Evolutionary conservation across 805 yeast genomes (phyloP).

Genomic region (Wickerhamomyces chaumierensis): DNA sequence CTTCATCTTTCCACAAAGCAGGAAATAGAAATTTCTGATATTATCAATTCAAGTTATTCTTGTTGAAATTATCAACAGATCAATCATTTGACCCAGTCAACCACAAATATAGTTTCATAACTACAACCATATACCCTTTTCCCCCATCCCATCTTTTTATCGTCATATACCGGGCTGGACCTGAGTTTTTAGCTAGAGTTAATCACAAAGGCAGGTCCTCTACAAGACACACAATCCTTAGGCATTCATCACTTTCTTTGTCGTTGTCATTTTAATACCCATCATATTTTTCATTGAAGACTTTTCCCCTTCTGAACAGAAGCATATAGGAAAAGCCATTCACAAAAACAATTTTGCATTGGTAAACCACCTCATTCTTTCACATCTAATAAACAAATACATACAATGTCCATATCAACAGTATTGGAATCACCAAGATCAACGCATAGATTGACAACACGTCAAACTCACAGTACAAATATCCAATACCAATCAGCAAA

Average conservation of each 20-base stretch:
- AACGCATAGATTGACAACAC: conserved; percentile 1
- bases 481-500: neutral
- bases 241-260: too few relatives aligned
- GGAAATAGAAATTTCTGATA: too few relatives aligned
- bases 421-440: conserved; percentile 13
- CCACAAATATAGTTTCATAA: neutral
- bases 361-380: too few relatives aligned
- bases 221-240: neutral
- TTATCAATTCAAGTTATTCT: too few relatives aligned
- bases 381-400: too few relatives aligned
- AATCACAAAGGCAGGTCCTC: conserved; percentile 8
- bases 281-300: too few relatives aligned
- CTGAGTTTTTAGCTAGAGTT: conserved; percentile 8
- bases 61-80: too few relatives aligned
- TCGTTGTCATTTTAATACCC: too few relatives aligned
- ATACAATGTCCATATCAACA: conserved; percentile 6
- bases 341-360: too few relatives aligned
- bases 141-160: neutral
- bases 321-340: too few relatives aligned
- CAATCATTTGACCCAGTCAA: neutral
- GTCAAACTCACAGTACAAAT: neutral
- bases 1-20: neutral
- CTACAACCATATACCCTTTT: conserved; percentile 1
- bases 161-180: conserved; percentile 13
- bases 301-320: too few relatives aligned